These are phyloP conservation scores for Lonicera japonica DNA, from an alignment of 129 eudicot genomes.

Conservation along the genomic window DNA sequence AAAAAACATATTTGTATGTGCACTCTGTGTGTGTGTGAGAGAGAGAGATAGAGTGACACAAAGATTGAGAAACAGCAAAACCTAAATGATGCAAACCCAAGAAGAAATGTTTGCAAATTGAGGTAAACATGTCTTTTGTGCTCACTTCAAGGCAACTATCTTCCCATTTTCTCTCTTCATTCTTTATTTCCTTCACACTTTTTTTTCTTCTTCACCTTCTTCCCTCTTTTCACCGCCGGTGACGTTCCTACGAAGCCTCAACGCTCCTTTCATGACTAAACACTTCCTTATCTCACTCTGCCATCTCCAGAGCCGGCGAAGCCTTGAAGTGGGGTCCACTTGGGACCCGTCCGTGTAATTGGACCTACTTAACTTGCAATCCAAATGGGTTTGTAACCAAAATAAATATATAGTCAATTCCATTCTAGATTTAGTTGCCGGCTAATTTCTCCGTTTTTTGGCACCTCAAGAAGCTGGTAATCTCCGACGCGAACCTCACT, in stretches of 20 bases:
- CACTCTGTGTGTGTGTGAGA: no score
- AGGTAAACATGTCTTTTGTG: no score
- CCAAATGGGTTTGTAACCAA: slow-evolving; percentile 29
- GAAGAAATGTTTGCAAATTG: slow-evolving; percentile 67
- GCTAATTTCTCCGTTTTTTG: slow-evolving; percentile 43
- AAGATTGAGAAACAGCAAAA: slow-evolving; percentile 32
- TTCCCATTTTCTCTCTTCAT: slow-evolving; percentile 3
- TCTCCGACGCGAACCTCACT: no score
- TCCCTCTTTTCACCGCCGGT: slow-evolving; percentile 12
- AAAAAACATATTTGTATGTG: no score
- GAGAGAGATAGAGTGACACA: slow-evolving; percentile 24
- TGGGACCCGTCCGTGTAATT: slow-evolving; percentile 51
- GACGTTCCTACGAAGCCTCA: slow-evolving; percentile 32
- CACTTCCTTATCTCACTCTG: slow-evolving; percentile 22
- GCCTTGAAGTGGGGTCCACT: slow-evolving; percentile 37
- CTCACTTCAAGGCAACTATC: slow-evolving; percentile 36
- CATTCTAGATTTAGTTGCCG: slow-evolving; percentile 41
- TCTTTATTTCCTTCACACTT: slow-evolving; percentile 4
- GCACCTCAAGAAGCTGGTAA: no score
- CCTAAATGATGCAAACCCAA: slow-evolving; percentile 60
- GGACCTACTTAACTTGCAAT: slow-evolving; percentile 49
- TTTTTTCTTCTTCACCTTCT: slow-evolving; percentile 20
- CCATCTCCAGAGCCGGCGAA: no score
- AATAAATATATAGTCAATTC: slow-evolving; percentile 44
- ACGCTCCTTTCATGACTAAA: no score